Evolutionary conservation across 768 basidiomycete species (phyloP), one percentile per base, ranked within the genome.

Genomic region (Strobilomyces dryophilus): DNA sequence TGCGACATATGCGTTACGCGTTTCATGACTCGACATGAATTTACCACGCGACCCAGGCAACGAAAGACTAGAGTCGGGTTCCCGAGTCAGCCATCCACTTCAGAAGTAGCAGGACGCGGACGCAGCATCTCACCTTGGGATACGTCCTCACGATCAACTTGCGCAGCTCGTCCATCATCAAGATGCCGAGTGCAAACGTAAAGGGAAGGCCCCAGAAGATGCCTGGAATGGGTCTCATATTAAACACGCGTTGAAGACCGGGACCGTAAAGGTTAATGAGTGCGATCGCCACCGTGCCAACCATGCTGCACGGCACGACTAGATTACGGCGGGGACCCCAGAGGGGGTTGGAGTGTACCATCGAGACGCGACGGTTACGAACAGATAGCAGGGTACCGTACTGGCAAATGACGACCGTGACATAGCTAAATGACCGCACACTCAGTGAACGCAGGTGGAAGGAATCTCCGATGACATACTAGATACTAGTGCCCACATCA

Each of bases 161-260:
- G 47, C 78, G 67, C 17, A 69, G 41, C 58, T 79, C 77, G 52
- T 79, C 78, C 65, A 78, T 66, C 0, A 62, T 57, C 55, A 79
- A 56, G 17, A 79, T 73, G 0, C 71, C 74, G 10, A 73, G 18
- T 27, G 75, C 77, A 46, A 78, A 75, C 0, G 63, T 49, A 45
- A 77, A 69, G 0, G 77, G 76, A 20, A 76, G 54, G 5, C 72
- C 67, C 76, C 77, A 79, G 57, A 74, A 79, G 63, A 74, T 72
- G 32, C 70, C 65, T 4, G 74, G 76, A 17, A 78, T 74, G 0
- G 75, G 72, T 11, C 71, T 61, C 15, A 73, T 78, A 7, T 47
- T 45, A 52, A 59, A 59, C 21, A 63, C 41, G 0, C 14, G 20
- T 29, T 63, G 52, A 10, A 67, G 57, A 2, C 73, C 73, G 27